These are phyloP conservation scores for Posidonia oceanica DNA, from an alignment of 116 monocot genomes.

Conservation along the genomic window DNA sequence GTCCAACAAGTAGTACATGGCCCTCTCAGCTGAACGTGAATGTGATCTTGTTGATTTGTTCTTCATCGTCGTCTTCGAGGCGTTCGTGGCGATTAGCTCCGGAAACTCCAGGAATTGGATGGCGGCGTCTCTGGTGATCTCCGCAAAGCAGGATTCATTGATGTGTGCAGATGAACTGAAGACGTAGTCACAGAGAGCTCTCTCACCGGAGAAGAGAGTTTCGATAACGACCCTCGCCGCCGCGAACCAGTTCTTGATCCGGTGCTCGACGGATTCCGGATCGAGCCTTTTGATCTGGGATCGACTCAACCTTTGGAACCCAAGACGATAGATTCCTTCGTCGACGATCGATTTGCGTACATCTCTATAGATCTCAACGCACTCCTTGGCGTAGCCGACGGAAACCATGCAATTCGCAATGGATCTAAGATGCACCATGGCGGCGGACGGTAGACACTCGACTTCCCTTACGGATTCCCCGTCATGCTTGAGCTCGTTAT, in stretches of 20 bases:
- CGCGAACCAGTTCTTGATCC: constrained; percentile 37
- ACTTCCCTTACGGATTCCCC: too few relatives aligned
- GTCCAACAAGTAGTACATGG: constrained; percentile 16
- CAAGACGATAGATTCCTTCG: background rate
- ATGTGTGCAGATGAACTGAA: constrained; percentile 33
- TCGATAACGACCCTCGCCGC: constrained; percentile 23
- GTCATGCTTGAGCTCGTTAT: background rate
- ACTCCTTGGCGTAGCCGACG: constrained; percentile 58
- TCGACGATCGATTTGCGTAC: constrained; percentile 28
- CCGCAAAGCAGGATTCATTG: constrained; percentile 39
- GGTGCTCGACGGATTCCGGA: constrained; percentile 27
- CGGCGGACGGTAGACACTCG: background rate
- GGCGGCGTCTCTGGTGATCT: constrained; percentile 30
- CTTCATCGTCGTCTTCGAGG: constrained; percentile 2
- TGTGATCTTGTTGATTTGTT: constrained; percentile 38
- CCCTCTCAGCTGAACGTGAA: constrained; percentile 35
- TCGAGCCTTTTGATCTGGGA: constrained; percentile 37
- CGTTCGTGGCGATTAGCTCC: constrained; percentile 16
- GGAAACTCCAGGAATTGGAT: constrained; percentile 33
- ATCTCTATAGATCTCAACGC: constrained; percentile 32
- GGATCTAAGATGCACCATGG: constrained; percentile 8
- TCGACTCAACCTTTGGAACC: constrained; percentile 7
- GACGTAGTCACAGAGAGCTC: constrained; percentile 31
- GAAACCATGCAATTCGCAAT: constrained; percentile 61
- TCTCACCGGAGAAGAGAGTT: constrained; percentile 37